Base-by-base conservation (phyloP, 257 asterid genomes). In the Scutellaria minor region DNA sequence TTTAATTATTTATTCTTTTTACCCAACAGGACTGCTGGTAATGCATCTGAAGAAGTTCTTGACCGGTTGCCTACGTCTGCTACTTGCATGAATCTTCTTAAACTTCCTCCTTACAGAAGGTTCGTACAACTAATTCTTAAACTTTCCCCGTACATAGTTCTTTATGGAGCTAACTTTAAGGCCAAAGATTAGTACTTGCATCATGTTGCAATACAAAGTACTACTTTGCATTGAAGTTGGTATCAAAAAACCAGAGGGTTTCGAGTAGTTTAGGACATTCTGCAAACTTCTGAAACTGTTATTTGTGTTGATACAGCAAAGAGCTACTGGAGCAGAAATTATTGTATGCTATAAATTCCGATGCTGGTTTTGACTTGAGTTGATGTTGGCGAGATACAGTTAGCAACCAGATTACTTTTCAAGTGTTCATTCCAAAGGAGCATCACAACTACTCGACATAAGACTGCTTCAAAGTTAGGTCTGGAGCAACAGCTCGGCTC, bases 31-130 rank as follows among this genome's bases (percentile, higher is more conserved):
- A 92, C 97, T 75, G 90, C 95, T 64, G 99, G 98, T 71, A 80
- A 77, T 85, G 96, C 91, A 62, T 83, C 98, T 6, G 99, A 92
- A 64, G 98, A 89, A 80, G 80, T 90, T 52, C 88, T 95, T 54
- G 95, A 88, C 74, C 89, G 99, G 65, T 84, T 95, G 81, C 99
- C 99, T 22, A 92, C 99, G 50, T 85, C 99, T 41, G 96, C 98
- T 44, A 95, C 99, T 65, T 95, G 99, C 93, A 90, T 95, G 99
- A 95, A 95, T 85, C 98, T 95, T 55, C 83, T 95, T 64, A 92
- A 95, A 78, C 96, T 95, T 78, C 99, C 99, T 39, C 99, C 99
- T 20, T 95, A 95, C 80, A 68, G 89, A 88, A 95, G 97, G 99
- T 94, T 71, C 64, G 80, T 64, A 54, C 50, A 50, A 60, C 27